phyloP scores from a whole-genome alignment of 345 rosid genomes.

The Eutrema yunnanense region DNA sequence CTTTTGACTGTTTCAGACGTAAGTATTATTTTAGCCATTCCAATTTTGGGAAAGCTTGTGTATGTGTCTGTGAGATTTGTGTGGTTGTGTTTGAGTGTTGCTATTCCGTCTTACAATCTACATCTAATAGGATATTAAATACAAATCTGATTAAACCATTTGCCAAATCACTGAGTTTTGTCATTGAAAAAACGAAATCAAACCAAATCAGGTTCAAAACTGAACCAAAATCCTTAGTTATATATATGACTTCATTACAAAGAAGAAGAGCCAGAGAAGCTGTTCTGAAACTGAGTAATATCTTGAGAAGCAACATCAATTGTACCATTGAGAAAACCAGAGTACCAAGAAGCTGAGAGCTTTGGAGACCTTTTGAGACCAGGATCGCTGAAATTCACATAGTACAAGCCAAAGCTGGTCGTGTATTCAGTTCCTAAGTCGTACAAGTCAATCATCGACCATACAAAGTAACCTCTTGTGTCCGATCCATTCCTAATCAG shows the following conservation, averaged over 20 bases:
- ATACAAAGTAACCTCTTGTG: constrained; percentile 43
- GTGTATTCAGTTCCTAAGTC: constrained; percentile 35
- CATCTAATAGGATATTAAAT: not conserved
- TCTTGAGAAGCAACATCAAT: not conserved
- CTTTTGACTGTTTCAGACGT: not conserved
- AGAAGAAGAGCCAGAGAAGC: constrained; percentile 7
- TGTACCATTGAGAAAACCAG: constrained; percentile 41
- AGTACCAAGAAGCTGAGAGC: constrained; percentile 46
- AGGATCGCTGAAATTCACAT: constrained; percentile 44
- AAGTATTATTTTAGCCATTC: too few relatives aligned
- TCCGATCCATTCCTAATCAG: constrained; percentile 44
- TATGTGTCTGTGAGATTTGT: not conserved
- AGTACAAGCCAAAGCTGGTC: constrained; percentile 28
- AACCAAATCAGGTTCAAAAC: not conserved
- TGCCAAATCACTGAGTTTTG: not conserved
- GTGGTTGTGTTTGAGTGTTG: not conserved
- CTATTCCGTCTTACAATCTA: not conserved
- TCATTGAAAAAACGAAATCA: not conserved
- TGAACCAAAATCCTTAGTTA: not conserved
- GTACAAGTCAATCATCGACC: constrained; percentile 46
- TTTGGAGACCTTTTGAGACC: constrained; percentile 39
- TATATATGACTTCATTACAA: not conserved
- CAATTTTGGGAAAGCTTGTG: not conserved
- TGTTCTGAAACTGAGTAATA: not conserved
- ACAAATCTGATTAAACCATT: not conserved